Evolutionary conservation across 164 flowering plant species (phyloP).

Genomic region (Buxus sempervirens): DNA sequence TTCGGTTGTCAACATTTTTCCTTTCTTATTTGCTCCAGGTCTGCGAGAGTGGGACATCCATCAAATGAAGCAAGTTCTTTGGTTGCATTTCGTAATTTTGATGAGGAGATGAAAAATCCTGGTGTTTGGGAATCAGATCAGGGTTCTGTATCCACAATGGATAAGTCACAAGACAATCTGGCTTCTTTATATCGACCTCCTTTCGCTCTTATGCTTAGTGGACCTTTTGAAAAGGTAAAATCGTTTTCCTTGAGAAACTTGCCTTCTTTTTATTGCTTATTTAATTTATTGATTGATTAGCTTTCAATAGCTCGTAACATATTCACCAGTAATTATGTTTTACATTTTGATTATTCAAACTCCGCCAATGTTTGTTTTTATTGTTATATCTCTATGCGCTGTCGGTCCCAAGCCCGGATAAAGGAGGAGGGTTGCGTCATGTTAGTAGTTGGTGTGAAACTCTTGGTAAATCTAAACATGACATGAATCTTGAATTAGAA

Average conservation of each 20-base stretch:
- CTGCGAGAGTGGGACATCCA: constrained; percentile 44
- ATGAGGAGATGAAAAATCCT: constrained; percentile 75
- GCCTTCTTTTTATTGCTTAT: not conserved
- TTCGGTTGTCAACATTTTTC: not conserved
- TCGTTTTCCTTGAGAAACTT: not conserved
- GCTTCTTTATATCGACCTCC: constrained; percentile 89
- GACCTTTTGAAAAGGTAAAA: constrained; percentile 74
- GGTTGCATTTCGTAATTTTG: constrained; percentile 86
- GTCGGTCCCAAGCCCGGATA: too few species aligned
- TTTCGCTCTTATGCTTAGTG: constrained; percentile 66
- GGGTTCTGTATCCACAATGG: constrained; percentile 47
- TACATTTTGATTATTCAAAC: too few species aligned
- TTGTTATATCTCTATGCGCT: too few species aligned
- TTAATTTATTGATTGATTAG: not conserved
- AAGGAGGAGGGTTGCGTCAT: too few species aligned
- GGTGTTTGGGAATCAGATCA: constrained; percentile 78
- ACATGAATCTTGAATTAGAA: too few species aligned
- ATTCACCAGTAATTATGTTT: too few species aligned
- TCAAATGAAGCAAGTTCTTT: constrained; percentile 52
- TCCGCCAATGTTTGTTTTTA: too few species aligned
- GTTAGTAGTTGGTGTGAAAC: too few species aligned
- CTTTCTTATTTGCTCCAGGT: constrained; percentile 22
- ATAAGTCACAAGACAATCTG: constrained; percentile 64
- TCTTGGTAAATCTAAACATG: too few species aligned
- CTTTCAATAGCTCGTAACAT: too few species aligned